Conservation (phyloP, 345 rosid genomes). For the Lepidium africanum region DNA sequence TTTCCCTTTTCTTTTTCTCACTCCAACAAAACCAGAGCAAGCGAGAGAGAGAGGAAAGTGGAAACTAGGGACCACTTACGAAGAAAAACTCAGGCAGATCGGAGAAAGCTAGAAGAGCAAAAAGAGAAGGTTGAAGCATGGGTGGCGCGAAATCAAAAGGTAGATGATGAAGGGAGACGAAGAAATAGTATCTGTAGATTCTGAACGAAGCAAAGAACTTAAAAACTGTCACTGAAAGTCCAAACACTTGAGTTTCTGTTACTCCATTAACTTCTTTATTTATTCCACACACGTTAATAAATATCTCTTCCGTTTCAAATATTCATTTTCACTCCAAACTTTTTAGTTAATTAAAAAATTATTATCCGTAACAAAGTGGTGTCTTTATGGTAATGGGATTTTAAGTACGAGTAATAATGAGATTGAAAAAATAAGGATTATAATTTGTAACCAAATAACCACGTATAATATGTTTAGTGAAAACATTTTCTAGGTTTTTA, state of each 20-base stretch:
- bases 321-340: neutral
- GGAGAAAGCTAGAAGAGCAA: constrained; percentile 3
- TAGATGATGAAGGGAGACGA: constrained; percentile 3
- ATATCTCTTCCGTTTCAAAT: neutral
- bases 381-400: neutral
- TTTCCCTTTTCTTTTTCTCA: constrained; percentile 22
- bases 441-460: neutral
- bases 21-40: neutral
- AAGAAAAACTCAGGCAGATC: constrained; percentile 16
- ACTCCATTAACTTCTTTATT: neutral
- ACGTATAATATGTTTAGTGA: neutral
- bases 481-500: neutral
- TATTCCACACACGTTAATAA: neutral
- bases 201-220: constrained; percentile 2
- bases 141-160: constrained; percentile 24
- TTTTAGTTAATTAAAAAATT: neutral
- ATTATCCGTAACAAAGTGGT: neutral
- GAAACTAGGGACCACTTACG: constrained; percentile 19
- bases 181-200: neutral
- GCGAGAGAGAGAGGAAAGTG: neutral
- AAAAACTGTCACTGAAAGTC: constrained; percentile 9
- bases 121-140: neutral
- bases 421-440: too few species aligned
- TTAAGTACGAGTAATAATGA: neutral
- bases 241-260: constrained; percentile 17